A percentile compares a stretch with the other conserved stretches of the same genome.
phyloP scores from a whole-genome alignment of 345 rosid species.

The Populus euphratica region DNA sequence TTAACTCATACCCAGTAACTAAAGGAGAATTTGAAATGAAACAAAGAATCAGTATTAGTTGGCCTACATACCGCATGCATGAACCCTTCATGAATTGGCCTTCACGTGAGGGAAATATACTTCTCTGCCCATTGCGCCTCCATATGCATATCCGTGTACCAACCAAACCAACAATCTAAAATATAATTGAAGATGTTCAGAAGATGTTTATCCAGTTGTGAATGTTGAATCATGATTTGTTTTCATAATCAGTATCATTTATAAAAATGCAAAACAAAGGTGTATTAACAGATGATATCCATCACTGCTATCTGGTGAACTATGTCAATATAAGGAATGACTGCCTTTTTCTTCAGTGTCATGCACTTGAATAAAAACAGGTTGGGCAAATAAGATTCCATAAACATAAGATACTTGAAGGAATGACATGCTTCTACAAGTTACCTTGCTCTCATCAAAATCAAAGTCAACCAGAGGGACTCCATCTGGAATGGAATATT shows the following conservation, averaged over 20 bases:
- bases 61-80: conserved; percentile 70
- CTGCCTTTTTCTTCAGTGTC: neutral
- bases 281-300: no score
- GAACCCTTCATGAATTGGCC: conserved; percentile 67
- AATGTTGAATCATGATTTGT: no score
- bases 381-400: neutral
- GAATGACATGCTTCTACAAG: neutral
- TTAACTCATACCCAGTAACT: neutral
- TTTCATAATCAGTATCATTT: no score
- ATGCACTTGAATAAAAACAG: neutral
- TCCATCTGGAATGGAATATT: conserved; percentile 58
- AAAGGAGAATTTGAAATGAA: neutral
- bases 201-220: neutral
- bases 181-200: conserved; percentile 11
- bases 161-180: conserved; percentile 81
- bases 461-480: conserved; percentile 68
- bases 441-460: conserved; percentile 97
- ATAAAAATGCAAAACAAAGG: no score
- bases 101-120: conserved; percentile 68
- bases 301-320: no score
- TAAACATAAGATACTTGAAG: neutral
- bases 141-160: conserved; percentile 80
- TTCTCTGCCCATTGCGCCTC: conserved; percentile 73
- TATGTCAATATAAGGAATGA: no score
- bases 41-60: neutral